Evolutionary conservation across 768 basidiomycete genomes (phyloP), one percentile per base, ranked within the genome.

Genomic region (Termitomyces sp.): DNA sequence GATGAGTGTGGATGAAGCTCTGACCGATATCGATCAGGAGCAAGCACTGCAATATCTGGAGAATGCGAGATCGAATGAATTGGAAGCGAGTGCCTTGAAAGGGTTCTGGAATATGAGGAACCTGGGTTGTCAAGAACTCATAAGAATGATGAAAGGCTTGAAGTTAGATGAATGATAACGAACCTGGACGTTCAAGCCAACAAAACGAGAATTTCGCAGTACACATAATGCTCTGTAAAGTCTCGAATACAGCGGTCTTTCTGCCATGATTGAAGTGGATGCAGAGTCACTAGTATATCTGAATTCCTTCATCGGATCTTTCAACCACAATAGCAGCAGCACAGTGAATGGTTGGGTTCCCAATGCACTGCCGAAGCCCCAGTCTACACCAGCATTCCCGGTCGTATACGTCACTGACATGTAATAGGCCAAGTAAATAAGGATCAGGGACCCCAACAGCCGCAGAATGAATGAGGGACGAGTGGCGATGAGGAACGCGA

Each of bases 151-250:
- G 29, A 29, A 29, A 29, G 9, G 9, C 9, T 4, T 9, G 20
- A 11, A 44, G 16, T 5, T 25, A 44, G 43, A 44, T 12, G 1
- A 7, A 15, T 25, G 29, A 29, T 29, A 10, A 22, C 50, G 18
- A 7, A 51, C 50, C 50, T 51, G 38, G 29, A 42, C 50, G 25
- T 51, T 51, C 39, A 51, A 41, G n/a, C 50, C 50, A 51, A 51
- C 40, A n/a, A 40, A 51, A 7, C 50, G 38, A 31, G 39, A 27
- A 25, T 51, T 51, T 15, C 39, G 15, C 3, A 51, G 50, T 40
- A 51, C 41, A 23, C 50, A 51, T 15, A 51, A 29, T 9, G 50
- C 23, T 7, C 40, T 32, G 27, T 51, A 51, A 15, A 51, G 23
- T n/a, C 25, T 40, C 16, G 16, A 12, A 20, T 7, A 2, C 15